Percentiles rank a stretch among this genome's conserved stretches.
These are phyloP conservation scores for Bimuria novae-zelandiae DNA, from an alignment of 2,329 filamentous ascomycete species.

Conservation along the genomic window DNA sequence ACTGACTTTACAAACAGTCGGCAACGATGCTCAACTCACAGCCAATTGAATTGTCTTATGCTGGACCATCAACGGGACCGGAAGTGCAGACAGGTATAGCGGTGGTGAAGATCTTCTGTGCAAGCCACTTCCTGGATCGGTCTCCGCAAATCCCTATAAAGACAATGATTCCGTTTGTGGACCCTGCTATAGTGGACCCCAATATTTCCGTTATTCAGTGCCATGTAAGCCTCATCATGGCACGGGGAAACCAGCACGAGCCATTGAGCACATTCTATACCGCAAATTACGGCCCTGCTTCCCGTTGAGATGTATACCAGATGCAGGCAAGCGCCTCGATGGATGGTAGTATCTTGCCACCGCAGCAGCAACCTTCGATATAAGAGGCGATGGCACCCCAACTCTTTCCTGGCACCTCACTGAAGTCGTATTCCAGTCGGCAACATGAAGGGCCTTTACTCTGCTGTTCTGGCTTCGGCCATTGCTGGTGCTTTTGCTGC, in stretches of 20 bases:
- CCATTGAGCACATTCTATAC: conserved; percentile 29
- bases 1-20: conserved; percentile 12
- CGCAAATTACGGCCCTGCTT: conserved; percentile 44
- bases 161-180: conserved; percentile 27
- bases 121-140: conserved; percentile 24
- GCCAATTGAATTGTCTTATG: conserved; percentile 5
- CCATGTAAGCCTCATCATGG: conserved; percentile 40
- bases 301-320: conserved; percentile 31
- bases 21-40: conserved; percentile 11
- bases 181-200: conserved; percentile 28
- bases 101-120: conserved; percentile 15
- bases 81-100: conserved; percentile 6
- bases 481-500: conserved; percentile 40
- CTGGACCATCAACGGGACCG: not conserved
- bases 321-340: conserved; percentile 12
- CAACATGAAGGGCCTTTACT: conserved; percentile 44
- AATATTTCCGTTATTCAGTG: conserved; percentile 27
- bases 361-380: conserved; percentile 20
- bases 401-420: conserved; percentile 23
- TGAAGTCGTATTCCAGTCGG: conserved; percentile 22
- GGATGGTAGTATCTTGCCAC: conserved; percentile 7
- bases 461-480: conserved; percentile 42
- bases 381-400: conserved; percentile 32
- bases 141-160: conserved; percentile 16
- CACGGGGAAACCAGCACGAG: conserved; percentile 33